Base-by-base conservation (phyloP, 192 early-diverging fungal genomes). In the Coemansia guatemalensis region DNA sequence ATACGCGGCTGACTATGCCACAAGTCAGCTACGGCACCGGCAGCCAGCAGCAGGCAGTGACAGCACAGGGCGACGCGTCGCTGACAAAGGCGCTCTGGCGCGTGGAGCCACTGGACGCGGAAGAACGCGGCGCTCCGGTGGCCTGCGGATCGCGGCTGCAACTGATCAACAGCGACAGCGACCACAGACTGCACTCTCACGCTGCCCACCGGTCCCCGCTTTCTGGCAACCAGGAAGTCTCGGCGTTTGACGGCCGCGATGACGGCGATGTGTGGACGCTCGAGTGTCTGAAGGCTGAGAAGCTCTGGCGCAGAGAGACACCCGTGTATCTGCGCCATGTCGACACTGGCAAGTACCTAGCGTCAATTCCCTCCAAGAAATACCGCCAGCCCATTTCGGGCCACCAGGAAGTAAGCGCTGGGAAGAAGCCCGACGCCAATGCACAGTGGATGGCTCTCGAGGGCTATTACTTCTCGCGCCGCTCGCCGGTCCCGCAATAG, bases 21-120 rank as follows among this genome's bases (percentile, higher is more conserved):
- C 78, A 81, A 26, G 78, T 81, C 22, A 75, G 68, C 58, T 81
- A 81, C 64, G 78, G 78, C 62, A 75, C 69, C 3, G 78, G 78
- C 41, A 81, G 78, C 56, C 73, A 75, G 69, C 78, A 81, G 56
- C 74, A 75, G 32, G 78, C 78, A 6, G 59, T 81, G 27, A 81
- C 78, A 0, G 62, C 78, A 17, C 56, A 72, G 8, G 12, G 41
- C 0, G 74, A 75, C 52, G 56, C 66, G 1, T n/a, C 58, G 5
- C 30, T 53, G 26, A 67, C 78, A 17, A 67, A 65, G 47, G 61
- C 53, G 8, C 39, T 81, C 18, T 81, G 78, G 78, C 41, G 58
- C 2, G 62, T 81, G 7, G 69, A 71, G 44, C 53, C 47, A 3
- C 39, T 49, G 1, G 33, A 49, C 2, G 21, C 1, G 0, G 41